Base-by-base conservation (phyloP, 352 stramenopile species). In the Phytophthora foliorum region DNA sequence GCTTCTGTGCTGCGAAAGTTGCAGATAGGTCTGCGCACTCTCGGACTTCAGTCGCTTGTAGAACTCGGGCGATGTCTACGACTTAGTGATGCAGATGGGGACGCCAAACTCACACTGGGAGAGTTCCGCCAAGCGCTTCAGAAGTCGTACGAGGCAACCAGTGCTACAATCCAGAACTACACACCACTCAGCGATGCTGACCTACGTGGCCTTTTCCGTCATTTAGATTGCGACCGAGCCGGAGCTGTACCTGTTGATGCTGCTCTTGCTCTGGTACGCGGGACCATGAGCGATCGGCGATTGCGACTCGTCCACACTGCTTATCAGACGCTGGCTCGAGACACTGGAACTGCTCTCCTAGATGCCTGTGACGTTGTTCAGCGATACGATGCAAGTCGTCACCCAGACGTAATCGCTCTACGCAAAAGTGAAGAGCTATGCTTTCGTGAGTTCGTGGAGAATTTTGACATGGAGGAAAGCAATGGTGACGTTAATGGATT, bases 201-300 rank as follows among this genome's bases (percentile, higher is more conserved):
- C 57, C 44, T 93, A 46, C 85, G 88, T 16, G 78, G 90, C 9
- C 58, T 96, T 21, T 96, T 97, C 66, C 75, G 70, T 8, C 74
- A 84, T 71, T 82, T 97, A 54, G 93, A 98, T 67, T 41, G 49
- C n/a, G 83, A 97, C 58, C 69, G 86, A 36, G 85, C 74, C 21
- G 91, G 90, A 4, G 45, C 49, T 16, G 85, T 98, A 53, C 72
- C 83, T 24, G 74, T 97, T 44, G 72, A 91, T 42, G 83, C 93
- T 25, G 94, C 95, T 31, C 70, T 98, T 29, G 79, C 93, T 63
- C 80, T 92, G 10, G 79, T 98, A 10, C 81, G 90, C 19, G 86
- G 87, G n/a, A 86, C 86, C 6, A 86, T 98, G 75, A 93, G 81
- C 57, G 36, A 80, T 22, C 72, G 78, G 0, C 82, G 94, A n/a